Percentiles rank a stretch among this genome's conserved stretches.
These are phyloP conservation scores for Penicillium silybi DNA, from an alignment of 495 filamentous ascomycete species.

Conservation along the genomic window DNA sequence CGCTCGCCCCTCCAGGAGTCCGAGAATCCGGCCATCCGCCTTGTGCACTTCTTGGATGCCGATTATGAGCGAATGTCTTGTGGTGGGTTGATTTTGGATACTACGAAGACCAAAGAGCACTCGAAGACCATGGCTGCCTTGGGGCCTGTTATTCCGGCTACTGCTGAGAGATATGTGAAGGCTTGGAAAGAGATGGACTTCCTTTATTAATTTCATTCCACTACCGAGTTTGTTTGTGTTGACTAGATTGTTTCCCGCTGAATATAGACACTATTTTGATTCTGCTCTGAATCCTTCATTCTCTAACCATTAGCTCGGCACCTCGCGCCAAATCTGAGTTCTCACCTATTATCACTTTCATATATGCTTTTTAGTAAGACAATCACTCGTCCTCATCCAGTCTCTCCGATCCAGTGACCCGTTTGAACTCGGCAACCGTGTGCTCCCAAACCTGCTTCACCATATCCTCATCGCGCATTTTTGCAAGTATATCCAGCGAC, in stretches of 20 bases:
- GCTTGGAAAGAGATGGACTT: no score
- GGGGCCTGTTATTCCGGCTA: no score
- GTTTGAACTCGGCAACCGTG: conserved; percentile 43
- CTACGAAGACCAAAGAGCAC: neutral
- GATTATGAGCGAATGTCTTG: conserved; percentile 48
- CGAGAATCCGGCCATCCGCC: conserved; percentile 39
- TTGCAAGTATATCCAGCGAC: conserved; percentile 31
- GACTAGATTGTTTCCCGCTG: neutral
- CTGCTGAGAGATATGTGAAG: no score
- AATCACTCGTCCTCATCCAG: neutral
- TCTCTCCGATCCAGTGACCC: neutral
- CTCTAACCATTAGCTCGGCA: no score
- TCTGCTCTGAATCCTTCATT: neutral
- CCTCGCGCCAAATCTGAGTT: no score
- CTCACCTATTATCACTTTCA: no score
- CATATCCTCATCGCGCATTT: conserved; percentile 36
- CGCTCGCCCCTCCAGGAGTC: conserved; percentile 15
- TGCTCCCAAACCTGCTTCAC: conserved; percentile 48
- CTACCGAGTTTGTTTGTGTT: no score
- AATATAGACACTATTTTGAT: neutral
- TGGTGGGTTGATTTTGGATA: conserved; percentile 43
- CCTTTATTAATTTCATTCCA: no score
- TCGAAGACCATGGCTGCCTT: no score
- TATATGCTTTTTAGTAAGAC: no score
- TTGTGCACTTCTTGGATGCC: conserved; percentile 43